Percentiles rank a stretch among this genome's conserved stretches.
Conservation (phyloP, 257 asterid genomes). For the Agastache rugosa region DNA sequence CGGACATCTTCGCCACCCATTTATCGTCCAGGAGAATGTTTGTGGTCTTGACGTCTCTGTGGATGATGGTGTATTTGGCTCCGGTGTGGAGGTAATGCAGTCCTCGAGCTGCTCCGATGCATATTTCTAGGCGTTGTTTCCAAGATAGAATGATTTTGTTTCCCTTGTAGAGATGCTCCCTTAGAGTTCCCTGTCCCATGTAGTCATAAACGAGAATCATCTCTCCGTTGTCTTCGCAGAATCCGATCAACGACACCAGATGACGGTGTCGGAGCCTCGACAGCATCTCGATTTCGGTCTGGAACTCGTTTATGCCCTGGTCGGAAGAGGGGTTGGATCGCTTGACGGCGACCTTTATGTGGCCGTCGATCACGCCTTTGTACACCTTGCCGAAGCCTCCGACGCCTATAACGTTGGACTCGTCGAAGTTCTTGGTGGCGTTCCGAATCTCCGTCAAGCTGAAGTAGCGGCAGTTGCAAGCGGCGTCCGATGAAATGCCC, state of each 20-base stretch:
- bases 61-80: constrained; percentile 87
- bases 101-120: constrained; percentile 88
- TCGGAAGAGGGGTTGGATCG: constrained; percentile 91
- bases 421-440: constrained; percentile 83
- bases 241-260: constrained; percentile 82
- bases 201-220: constrained; percentile 87
- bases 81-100: constrained; percentile 91
- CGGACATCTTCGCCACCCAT: constrained; percentile 94
- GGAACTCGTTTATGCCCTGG: constrained; percentile 87
- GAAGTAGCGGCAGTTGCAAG: constrained; percentile 82
- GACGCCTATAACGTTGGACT: constrained; percentile 87
- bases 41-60: constrained; percentile 86
- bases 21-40: constrained; percentile 82
- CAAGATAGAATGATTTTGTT: constrained; percentile 64
- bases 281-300: constrained; percentile 87
- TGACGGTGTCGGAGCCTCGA: constrained; percentile 82
- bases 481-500: constrained; percentile 76
- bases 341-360: constrained; percentile 72
- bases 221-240: constrained; percentile 83
- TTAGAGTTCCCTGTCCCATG: constrained; percentile 81
- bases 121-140: constrained; percentile 78
- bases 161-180: constrained; percentile 85
- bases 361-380: constrained; percentile 71
- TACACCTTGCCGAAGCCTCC: constrained; percentile 96
- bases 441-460: constrained; percentile 67